These are phyloP conservation scores for Phytopythium cucurbitacearum DNA, from an alignment of 352 stramenopile genomes.

Conservation along the genomic window DNA sequence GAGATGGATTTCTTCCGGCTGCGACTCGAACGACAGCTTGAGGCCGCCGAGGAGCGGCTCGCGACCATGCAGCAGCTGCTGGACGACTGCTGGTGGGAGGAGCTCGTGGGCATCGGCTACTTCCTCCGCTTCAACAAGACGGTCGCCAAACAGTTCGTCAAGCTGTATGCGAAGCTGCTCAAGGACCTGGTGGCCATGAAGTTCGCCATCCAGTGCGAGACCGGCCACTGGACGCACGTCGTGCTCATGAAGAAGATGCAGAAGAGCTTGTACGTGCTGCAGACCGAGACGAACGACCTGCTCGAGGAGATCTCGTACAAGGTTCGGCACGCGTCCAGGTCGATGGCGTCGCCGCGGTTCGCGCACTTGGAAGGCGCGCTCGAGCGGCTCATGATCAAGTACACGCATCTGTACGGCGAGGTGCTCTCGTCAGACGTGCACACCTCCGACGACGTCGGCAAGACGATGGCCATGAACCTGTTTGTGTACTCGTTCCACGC, in stretches of 20 bases:
- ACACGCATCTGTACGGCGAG: slow-evolving; percentile 49
- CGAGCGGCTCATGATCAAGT: slow-evolving; percentile 50
- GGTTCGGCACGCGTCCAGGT: slow-evolving; percentile 19
- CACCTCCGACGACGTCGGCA: slow-evolving; percentile 43
- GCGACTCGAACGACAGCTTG: slow-evolving; percentile 41
- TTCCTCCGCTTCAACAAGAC: slow-evolving; percentile 73
- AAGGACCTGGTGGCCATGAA: slow-evolving; percentile 67
- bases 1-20: slow-evolving; percentile 74
- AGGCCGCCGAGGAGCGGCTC: slow-evolving; percentile 21
- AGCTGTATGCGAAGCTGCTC: slow-evolving; percentile 51
- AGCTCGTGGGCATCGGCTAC: slow-evolving; percentile 46
- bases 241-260: slow-evolving; percentile 63
- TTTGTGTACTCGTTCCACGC: slow-evolving; percentile 82
- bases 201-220: slow-evolving; percentile 67
- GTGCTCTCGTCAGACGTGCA: slow-evolving; percentile 35
- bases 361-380: slow-evolving; percentile 45
- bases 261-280: slow-evolving; percentile 59
- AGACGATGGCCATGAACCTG: slow-evolving; percentile 71
- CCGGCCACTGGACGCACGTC: slow-evolving; percentile 52
- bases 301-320: slow-evolving; percentile 60
- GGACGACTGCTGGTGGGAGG: slow-evolving; percentile 72
- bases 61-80: slow-evolving; percentile 50
- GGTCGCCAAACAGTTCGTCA: slow-evolving; percentile 60
- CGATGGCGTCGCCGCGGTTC: slow-evolving; percentile 46
- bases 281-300: slow-evolving; percentile 58